Base-by-base conservation (phyloP, 2,329 filamentous ascomycete species). In the Penicillium sp. region DNA sequence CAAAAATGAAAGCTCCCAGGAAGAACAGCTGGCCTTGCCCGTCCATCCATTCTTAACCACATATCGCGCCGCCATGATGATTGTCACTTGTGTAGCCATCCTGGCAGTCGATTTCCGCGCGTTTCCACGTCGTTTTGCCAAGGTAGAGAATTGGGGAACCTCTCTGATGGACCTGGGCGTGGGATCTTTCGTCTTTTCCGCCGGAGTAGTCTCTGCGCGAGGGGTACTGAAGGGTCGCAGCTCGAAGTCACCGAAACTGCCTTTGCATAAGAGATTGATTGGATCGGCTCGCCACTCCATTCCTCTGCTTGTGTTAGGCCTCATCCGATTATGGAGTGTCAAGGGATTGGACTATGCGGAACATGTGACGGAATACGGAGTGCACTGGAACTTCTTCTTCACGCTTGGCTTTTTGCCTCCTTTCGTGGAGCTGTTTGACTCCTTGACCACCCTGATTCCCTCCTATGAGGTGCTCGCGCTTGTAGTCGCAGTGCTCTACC, bases 311-410 rank as follows among this genome's bases (percentile, higher is more conserved):
- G 78, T 88, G 1, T 80, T 99, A 4, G 94, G 94, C 13, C 70
- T 94, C 23, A 79, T 95, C 51, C 85, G 94, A 23, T 81, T 97
- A 23, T 84, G 91, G 61, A 95, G 87, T 64, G 92, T 97, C 68
- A 99, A 99, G 75, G 90, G 90, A 7, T 78, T 97, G 29, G 91
- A 97, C 70, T 99, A 99, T 70, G 92, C 92, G 3, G 94, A 99
- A 72, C 94, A 99, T 76, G 91, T 97, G 55, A 91, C 90, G 13
- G 94, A 99, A 70, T 99, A 99, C 69, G 94, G 94, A 40, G 90
- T 99, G 9, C 94, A 99, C 73, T 99, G 94, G 94, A 99, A 99
- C 73, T 99, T 99, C 74, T 99, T 99, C 81, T 97, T 97, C 75
- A 99, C 94, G 0, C 80, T 99, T 9, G 92, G 86, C 6, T 83